phyloP scores from a whole-genome alignment of 208 protist species.

The Leishmania gerbilli region DNA sequence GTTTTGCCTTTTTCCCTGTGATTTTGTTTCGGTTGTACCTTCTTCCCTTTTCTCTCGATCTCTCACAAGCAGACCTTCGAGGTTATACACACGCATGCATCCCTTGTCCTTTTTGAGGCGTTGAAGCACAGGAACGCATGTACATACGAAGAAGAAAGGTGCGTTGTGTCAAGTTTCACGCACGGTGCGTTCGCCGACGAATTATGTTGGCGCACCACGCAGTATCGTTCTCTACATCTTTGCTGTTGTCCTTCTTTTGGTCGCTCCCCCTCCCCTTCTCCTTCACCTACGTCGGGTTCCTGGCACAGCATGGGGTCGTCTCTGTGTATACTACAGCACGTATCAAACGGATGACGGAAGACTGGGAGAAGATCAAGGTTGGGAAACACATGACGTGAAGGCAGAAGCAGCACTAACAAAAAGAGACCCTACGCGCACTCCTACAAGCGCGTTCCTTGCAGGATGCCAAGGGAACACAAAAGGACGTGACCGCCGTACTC shows the following conservation, averaged over 20 bases:
- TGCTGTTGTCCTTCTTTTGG: not conserved
- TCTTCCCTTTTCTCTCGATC: not conserved
- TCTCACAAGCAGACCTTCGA: not conserved
- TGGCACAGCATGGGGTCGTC: not conserved
- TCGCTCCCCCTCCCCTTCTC: not conserved
- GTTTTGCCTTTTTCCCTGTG: not conserved
- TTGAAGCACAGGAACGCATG: not conserved
- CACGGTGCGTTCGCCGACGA: not conserved
- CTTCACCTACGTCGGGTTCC: not conserved
- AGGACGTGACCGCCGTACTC: not conserved
- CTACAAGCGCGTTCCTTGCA: not conserved
- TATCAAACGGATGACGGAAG: not conserved
- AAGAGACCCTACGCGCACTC: not conserved
- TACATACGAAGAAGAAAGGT: not conserved
- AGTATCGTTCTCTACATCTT: not conserved
- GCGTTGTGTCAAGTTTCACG: not conserved
- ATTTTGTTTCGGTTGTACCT: not conserved
- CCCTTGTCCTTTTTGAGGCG: conserved; percentile 10
- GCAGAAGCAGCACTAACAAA: not conserved
- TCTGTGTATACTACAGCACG: not conserved
- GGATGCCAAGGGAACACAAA: conserved; percentile 3
- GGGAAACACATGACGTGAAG: not conserved
- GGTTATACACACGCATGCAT: not conserved
- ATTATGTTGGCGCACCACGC: not conserved
- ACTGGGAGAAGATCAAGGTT: not conserved